These are phyloP conservation scores for Podospora bellae-mahoneyi DNA, from an alignment of 495 filamentous ascomycete species.

Conservation along the genomic window DNA sequence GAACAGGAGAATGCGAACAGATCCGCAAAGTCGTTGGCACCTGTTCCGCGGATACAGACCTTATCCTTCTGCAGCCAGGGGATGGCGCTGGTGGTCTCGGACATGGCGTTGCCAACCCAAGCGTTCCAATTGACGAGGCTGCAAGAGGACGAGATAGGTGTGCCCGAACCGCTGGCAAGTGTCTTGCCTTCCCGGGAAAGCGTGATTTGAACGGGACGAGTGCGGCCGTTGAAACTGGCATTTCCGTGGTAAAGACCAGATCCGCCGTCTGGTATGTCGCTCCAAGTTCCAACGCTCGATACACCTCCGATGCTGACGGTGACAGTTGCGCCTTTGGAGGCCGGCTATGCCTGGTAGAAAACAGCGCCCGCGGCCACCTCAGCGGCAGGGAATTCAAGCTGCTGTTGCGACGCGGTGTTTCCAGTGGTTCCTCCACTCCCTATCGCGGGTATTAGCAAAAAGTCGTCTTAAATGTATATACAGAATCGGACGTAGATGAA, in stretches of 20 bases:
- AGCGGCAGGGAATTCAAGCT: constrained; percentile 9
- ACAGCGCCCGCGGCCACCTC: constrained; percentile 7
- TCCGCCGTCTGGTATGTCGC: constrained; percentile 23
- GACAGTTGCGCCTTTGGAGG: constrained; percentile 9
- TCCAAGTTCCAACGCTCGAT: constrained; percentile 24
- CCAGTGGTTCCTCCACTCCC: constrained; percentile 27
- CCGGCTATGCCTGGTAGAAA: constrained; percentile 10
- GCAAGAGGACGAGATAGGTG: constrained; percentile 13
- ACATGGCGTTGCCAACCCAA: constrained; percentile 13
- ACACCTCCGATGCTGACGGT: constrained; percentile 20
- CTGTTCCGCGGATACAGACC: neutral
- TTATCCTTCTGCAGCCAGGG: neutral
- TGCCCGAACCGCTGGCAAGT: constrained; percentile 5
- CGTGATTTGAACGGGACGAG: constrained; percentile 49
- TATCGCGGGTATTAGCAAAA: too few species aligned
- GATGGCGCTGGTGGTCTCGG: neutral
- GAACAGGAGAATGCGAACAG: constrained; percentile 13
- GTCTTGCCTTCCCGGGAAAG: constrained; percentile 24
- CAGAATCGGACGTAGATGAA: too few species aligned
- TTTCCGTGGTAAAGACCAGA: constrained; percentile 49
- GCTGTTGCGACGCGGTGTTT: constrained; percentile 14
- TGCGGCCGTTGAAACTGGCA: constrained; percentile 44
- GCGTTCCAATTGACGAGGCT: constrained; percentile 16
- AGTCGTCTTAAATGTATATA: too few species aligned
- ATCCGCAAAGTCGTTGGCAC: constrained; percentile 7